These are phyloP conservation scores for Trichoderma asperelloides DNA, from an alignment of 495 filamentous ascomycete species.

Conservation along the genomic window DNA sequence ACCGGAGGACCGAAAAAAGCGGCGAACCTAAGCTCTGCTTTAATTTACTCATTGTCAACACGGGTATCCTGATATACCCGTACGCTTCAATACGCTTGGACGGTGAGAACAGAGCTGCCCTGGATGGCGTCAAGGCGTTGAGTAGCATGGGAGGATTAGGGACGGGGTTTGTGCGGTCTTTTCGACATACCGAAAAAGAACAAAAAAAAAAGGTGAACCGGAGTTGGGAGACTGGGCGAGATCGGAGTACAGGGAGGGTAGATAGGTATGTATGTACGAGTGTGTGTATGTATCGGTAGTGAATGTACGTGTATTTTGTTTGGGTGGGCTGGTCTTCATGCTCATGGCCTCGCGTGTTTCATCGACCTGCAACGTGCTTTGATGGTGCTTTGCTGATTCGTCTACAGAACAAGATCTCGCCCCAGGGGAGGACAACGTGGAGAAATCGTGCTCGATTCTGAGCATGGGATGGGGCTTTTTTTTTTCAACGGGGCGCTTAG, in stretches of 20 bases:
- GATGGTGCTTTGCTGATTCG: neutral
- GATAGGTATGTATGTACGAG: constrained; percentile 2
- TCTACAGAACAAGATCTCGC: neutral
- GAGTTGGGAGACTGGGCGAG: neutral
- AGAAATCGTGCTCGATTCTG: too few species aligned
- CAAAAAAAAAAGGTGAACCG: neutral
- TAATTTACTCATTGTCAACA: neutral
- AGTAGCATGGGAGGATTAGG: neutral
- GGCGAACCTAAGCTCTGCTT: neutral
- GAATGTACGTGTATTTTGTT: neutral
- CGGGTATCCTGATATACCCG: neutral
- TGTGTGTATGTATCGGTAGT: neutral
- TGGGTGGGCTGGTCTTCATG: neutral
- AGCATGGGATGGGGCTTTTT: too few species aligned
- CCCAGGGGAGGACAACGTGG: too few species aligned
- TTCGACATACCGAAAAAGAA: neutral
- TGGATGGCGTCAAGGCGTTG: constrained; percentile 7
- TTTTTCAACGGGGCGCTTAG: too few species aligned
- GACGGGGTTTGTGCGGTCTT: neutral
- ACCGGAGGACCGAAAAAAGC: neutral
- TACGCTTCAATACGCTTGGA: neutral
- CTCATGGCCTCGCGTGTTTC: neutral
- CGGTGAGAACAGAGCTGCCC: neutral
- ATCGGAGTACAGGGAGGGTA: neutral
- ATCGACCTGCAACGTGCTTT: neutral